These are phyloP conservation scores for Ocimum tenuiflorum DNA, from an alignment of 257 asterid species.

Conservation along the genomic window DNA sequence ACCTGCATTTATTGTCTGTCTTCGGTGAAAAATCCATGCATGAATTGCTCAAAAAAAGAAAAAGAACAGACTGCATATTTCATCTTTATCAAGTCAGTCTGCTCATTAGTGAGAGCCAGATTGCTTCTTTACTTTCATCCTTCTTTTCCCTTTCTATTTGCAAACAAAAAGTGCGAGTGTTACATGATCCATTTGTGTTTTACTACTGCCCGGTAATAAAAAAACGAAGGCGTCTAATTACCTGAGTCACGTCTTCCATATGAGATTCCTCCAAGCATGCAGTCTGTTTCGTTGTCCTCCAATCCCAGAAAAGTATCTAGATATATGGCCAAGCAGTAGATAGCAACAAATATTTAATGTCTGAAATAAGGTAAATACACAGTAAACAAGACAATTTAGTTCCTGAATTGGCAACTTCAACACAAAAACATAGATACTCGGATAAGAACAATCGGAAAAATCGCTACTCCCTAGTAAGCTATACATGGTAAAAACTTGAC, in stretches of 20 bases:
- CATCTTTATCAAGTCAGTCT: neutral
- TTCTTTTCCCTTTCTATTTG: neutral
- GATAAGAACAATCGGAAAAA: neutral
- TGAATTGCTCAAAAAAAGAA: neutral
- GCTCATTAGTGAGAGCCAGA: neutral
- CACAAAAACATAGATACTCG: neutral
- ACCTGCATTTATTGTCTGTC: slow-evolving; percentile 45
- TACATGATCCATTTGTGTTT: neutral
- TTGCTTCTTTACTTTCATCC: neutral
- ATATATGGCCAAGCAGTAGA: neutral
- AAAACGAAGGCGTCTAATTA: slow-evolving; percentile 19
- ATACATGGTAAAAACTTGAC: neutral
- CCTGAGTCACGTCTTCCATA: slow-evolving; percentile 95
- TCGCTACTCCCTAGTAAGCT: neutral
- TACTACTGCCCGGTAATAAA: neutral
- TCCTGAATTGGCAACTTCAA: neutral
- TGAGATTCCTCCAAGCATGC: slow-evolving; percentile 90
- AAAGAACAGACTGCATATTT: too few relatives aligned
- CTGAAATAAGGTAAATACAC: neutral
- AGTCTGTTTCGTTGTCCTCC: slow-evolving; percentile 67
- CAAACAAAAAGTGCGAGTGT: neutral
- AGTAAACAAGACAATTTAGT: neutral
- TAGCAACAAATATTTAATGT: neutral
- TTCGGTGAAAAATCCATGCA: slow-evolving; percentile 5
- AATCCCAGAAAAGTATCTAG: slow-evolving; percentile 79